Evolutionary conservation across 2,329 filamentous ascomycete species (phyloP), one percentile per base, ranked within the genome.

Genomic region (Fonsecaea monophora): DNA sequence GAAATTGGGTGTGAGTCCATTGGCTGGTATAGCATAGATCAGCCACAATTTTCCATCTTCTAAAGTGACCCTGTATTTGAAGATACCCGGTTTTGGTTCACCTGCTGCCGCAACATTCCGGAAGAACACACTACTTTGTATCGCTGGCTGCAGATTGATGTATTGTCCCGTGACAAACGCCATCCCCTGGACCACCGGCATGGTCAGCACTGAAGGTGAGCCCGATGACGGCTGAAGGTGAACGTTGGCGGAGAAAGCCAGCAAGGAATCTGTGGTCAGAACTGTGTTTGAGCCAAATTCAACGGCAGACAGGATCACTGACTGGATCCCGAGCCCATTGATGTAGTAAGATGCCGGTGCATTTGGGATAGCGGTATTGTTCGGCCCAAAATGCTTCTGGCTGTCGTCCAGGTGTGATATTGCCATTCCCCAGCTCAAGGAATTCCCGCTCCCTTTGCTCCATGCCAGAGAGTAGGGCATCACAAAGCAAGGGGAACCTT

Each of bases 131-230:
- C 87, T 88, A 25, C 89, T 90, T 72, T 94, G 88, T 53, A 98
- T 84, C 3, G 89, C 75, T 0, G 94, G 94, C 7, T 87, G 89
- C 0, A 87, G 83, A 35, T 88, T 87, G 62, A 83, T 84, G 78
- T 94, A 98, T 18, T 90, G 78, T 0, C 84, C 94, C 4, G 94
- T 97, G 18, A 97, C 83, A 73, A 93, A 96, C 0, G 87, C 90
- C 88, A 96, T 95, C 10, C 95, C 95, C 75, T 98, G 94, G 0
- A 96, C 88, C 7, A 97, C 76, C 0, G 94, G 93, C 70, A 96
- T 92, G 0, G 87, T 89, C 21, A 98, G 84, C 1, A 85, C 82
- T 0, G 90, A 85, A 1, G 82, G 77, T 7, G 84, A 83, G 2
- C 81, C 81, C n/a, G 77, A 75, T 25, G 82, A 80, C 2, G 84